phyloP scores from a whole-genome alignment of 2,329 filamentous ascomycete genomes.

The Penicillium capsulatum region DNA sequence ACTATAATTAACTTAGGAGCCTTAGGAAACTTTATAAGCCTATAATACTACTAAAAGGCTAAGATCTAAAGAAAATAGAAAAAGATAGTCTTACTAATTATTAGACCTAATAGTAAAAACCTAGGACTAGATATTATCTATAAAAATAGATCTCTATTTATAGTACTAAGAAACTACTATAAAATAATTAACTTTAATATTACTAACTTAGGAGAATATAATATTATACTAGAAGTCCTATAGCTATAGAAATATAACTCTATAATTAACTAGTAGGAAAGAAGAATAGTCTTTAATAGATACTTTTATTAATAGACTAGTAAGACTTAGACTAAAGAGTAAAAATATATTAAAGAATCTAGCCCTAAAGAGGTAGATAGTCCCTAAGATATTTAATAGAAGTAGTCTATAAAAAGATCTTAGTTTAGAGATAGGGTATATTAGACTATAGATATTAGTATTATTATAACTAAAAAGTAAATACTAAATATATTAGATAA shows the following conservation, averaged over 20 bases:
- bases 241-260: conserved; percentile 6
- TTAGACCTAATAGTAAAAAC: background rate
- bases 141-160: background rate
- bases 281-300: conserved; percentile 3
- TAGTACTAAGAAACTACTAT: conserved; percentile 1
- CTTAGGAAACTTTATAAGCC: conserved; percentile 2
- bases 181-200: too few relatives aligned
- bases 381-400: background rate
- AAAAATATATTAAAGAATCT: conserved; percentile 4
- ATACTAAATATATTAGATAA: conserved; percentile 4
- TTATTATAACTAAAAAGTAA: conserved; percentile 1
- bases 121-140: background rate
- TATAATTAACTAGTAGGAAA: conserved; percentile 1
- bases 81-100: background rate
- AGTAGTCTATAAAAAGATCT: background rate
- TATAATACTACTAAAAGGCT: background rate
- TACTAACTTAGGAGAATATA: too few relatives aligned
- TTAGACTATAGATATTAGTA: conserved; percentile 4
- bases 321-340: conserved; percentile 1
- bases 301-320: conserved; percentile 6
- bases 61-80: background rate
- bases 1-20: conserved; percentile 3
- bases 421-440: background rate
- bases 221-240: background rate
- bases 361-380: conserved; percentile 1